Base-by-base conservation (phyloP, 2,329 filamentous ascomycete species). In the Hymenoscyphus scutula region DNA sequence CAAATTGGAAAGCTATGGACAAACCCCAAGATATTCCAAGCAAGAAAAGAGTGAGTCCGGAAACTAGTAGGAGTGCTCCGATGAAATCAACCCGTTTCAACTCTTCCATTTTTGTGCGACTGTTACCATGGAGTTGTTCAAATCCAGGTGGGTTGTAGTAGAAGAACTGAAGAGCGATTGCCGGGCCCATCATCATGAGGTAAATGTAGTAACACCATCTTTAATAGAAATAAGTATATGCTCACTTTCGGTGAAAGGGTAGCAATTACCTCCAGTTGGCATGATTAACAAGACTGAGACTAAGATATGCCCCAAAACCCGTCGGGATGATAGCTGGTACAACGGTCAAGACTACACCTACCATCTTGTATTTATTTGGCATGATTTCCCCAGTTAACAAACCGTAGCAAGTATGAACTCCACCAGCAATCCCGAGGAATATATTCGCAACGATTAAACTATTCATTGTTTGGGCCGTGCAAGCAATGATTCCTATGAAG, bases 291-390 rank as follows among this genome's bases (percentile, higher is more conserved):
- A 53, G 48, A 10, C 48, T 53, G 48, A 53, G 48, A 53, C 48
- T 53, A 2, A 53, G 48, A 19, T 53, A 53, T 53, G 48, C 48
- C 19, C 48, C 48, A 29, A 53, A 53, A 5, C 48, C 48, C 7
- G 48, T 53, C 3, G 48, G 48, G 8, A 53, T 53, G 27, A 53
- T 53, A 29, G 48, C 48, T 15, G 48, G 48, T 29, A 53, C 19
- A 29, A 53, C 15, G 4, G 48, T 53, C 23, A 25, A 53, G 15
- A 53, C 48, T 5, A 53, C 48, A 13, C 48, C 48, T 5, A 53
- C 48, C 48, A 53, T 53, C 23, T 53, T 53, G 23, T 53, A 53
- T 13, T 53, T 53, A 23, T 53, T 53, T 11, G 48, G 48, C 48
- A 53, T 53, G 11, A 53, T 53, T 53, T 53, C 48, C 27, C 48